These are phyloP conservation scores for Cryptomeria japonica DNA, from an alignment of 75 land plant species.

Conservation along the genomic window DNA sequence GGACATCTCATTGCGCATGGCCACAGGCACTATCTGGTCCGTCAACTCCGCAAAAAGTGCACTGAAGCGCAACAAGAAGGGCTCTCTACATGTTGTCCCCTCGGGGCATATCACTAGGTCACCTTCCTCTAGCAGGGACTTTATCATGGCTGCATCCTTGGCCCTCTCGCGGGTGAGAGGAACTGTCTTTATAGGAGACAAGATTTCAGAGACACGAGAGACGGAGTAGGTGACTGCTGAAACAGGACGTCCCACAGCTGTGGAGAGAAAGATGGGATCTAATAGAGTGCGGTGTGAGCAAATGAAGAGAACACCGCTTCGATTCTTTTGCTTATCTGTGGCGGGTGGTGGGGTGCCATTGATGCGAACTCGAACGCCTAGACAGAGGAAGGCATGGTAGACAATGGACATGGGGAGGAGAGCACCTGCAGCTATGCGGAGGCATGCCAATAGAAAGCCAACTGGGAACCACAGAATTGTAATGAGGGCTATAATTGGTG, in stretches of 20 bases:
- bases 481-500: slow-evolving; percentile 39
- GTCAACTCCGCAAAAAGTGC: slow-evolving; percentile 66
- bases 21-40: slow-evolving; percentile 69
- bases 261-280: slow-evolving; percentile 55
- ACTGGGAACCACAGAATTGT: slow-evolving; percentile 63
- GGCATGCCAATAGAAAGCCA: slow-evolving; percentile 40
- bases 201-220: slow-evolving; percentile 35
- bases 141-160: slow-evolving; percentile 46
- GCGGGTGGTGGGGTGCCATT: slow-evolving; percentile 40
- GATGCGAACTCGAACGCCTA: slow-evolving; percentile 41
- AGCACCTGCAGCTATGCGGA: slow-evolving; percentile 37
- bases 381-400: slow-evolving; percentile 12
- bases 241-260: slow-evolving; percentile 32
- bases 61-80: slow-evolving; percentile 55
- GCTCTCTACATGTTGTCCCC: slow-evolving; percentile 78
- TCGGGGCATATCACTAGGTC: slow-evolving; percentile 70
- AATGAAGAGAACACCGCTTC: slow-evolving; percentile 51
- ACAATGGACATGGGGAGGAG: slow-evolving; percentile 24
- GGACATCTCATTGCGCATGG: slow-evolving; percentile 24
- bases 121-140: slow-evolving; percentile 34
- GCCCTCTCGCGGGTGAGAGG: slow-evolving; percentile 50
- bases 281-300: slow-evolving; percentile 69
- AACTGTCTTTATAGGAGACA: slow-evolving; percentile 66
- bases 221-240: slow-evolving; percentile 56
- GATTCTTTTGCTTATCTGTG: background rate